A percentile compares a stretch with the other conserved stretches of the same genome.
phyloP scores from a whole-genome alignment of 164 flowering plant species.

The Magnolia sinica region DNA sequence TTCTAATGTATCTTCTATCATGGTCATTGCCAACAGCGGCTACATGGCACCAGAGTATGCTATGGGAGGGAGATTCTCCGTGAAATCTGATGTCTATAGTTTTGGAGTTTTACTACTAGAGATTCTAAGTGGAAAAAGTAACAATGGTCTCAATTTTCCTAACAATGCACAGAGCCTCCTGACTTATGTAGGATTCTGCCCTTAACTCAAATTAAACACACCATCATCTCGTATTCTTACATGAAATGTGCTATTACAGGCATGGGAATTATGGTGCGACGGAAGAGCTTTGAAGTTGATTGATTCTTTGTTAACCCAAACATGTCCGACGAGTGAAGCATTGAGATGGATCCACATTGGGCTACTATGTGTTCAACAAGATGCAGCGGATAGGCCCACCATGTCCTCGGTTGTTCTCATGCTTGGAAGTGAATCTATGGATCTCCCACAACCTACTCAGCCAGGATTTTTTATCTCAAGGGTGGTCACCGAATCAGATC shows the following conservation, averaged over 20 bases:
- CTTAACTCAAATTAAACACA: not conserved
- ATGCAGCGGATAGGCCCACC: constrained; percentile 16
- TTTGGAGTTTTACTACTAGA: constrained; percentile 39
- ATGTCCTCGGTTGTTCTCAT: constrained; percentile 17
- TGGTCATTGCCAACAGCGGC: constrained; percentile 30
- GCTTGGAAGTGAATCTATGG: constrained; percentile 11
- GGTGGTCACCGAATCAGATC: not conserved
- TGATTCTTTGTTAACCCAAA: constrained; percentile 12
- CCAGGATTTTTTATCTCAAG: constrained; percentile 15
- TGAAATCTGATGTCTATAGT: constrained; percentile 49
- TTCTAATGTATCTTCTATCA: not conserved
- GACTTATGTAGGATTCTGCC: not conserved
- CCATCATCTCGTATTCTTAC: constrained; percentile 1
- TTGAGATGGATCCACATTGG: constrained; percentile 33
- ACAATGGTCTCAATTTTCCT: not conserved
- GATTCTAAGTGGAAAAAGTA: constrained; percentile 29
- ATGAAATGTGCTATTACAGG: constrained; percentile 25
- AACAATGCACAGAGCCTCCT: not conserved
- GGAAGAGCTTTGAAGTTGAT: constrained; percentile 19
- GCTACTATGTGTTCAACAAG: constrained; percentile 30
- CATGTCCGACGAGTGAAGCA: constrained; percentile 13
- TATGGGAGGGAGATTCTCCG: constrained; percentile 32
- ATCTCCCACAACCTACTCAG: constrained; percentile 11
- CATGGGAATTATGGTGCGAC: constrained; percentile 30
- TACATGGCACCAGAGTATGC: constrained; percentile 48